phyloP scores from a whole-genome alignment of 441 rosid species.

The Flueggea neowawraea region DNA sequence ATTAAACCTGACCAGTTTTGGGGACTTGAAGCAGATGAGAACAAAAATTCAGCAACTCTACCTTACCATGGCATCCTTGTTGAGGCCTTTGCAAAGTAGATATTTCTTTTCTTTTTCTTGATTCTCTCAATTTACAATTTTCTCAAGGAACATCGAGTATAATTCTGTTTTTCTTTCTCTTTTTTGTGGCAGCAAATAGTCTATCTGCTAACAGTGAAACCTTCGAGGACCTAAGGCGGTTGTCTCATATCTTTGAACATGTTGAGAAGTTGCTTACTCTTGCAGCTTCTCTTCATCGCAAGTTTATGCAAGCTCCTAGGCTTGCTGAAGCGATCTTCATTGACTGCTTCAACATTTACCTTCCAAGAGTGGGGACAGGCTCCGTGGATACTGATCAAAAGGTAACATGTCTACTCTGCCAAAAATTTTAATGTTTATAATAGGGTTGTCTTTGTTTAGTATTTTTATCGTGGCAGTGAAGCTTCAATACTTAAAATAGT shows the following conservation, averaged over 20 bases:
- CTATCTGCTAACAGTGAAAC: slow-evolving; percentile 44
- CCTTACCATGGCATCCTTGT: slow-evolving; percentile 50
- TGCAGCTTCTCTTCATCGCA: slow-evolving; percentile 94
- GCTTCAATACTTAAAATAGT: too few relatives aligned
- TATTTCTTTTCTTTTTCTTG: slow-evolving; percentile 10
- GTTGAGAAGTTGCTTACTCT: slow-evolving; percentile 76
- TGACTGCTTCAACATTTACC: slow-evolving; percentile 59
- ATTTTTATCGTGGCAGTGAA: too few relatives aligned
- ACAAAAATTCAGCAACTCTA: slow-evolving; percentile 76
- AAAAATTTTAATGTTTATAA: background rate
- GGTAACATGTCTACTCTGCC: slow-evolving; percentile 21
- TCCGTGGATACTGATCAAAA: slow-evolving; percentile 31
- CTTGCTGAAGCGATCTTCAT: slow-evolving; percentile 69
- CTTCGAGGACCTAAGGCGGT: slow-evolving; percentile 62
- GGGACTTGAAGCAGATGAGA: slow-evolving; percentile 75
- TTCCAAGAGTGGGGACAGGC: slow-evolving; percentile 62
- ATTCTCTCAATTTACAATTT: background rate
- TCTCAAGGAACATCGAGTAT: background rate
- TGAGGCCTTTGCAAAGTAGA: slow-evolving; percentile 67
- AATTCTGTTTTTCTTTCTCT: background rate
- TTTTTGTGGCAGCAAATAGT: slow-evolving; percentile 43
- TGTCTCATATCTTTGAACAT: slow-evolving; percentile 69
- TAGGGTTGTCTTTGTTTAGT: too few relatives aligned
- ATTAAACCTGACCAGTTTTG: slow-evolving; percentile 65
- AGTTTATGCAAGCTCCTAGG: slow-evolving; percentile 66